These are phyloP conservation scores for Diversispora epigaea DNA, from an alignment of 192 early-diverging fungal genomes.

Conservation along the genomic window DNA sequence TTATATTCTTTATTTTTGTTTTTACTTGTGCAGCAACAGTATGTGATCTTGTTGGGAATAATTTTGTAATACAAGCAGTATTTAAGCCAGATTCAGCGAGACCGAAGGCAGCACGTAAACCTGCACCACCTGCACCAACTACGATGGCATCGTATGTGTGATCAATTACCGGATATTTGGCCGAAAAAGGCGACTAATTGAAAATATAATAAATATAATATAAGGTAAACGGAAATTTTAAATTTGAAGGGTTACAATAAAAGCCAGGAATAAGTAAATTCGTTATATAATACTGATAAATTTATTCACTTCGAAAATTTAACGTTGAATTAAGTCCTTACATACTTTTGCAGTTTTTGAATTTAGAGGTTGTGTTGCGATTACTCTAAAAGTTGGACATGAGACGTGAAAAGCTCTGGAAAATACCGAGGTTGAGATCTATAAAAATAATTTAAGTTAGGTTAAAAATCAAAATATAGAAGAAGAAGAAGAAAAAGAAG, in stretches of 20 bases:
- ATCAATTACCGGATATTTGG: constrained; percentile 93
- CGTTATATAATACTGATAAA: too few relatives aligned
- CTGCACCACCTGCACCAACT: constrained; percentile 96
- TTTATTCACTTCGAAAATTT: not conserved
- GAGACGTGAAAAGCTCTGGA: constrained; percentile 67
- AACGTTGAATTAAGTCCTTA: not conserved
- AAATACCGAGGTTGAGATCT: constrained; percentile 5
- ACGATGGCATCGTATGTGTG: constrained; percentile 99
- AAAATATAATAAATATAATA: constrained; percentile 17
- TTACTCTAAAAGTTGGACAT: constrained; percentile 62
- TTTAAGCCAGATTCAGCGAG: constrained; percentile 94
- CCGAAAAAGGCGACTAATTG: constrained; percentile 35
- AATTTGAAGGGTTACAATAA: too few relatives aligned
- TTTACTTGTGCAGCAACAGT: constrained; percentile 93
- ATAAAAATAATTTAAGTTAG: not conserved
- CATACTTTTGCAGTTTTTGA: constrained; percentile 68
- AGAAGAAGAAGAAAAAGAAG: too few relatives aligned
- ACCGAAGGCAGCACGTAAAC: constrained; percentile 96
- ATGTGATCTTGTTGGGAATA: constrained; percentile 98
- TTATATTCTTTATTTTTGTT: not conserved
- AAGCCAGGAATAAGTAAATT: too few relatives aligned
- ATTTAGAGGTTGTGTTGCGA: constrained; percentile 72
- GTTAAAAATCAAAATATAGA: too few relatives aligned
- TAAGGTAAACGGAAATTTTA: not conserved
- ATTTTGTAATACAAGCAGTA: constrained; percentile 96